Percentiles rank a stretch among this genome's conserved stretches.
Conservation (phyloP, 2,329 filamentous ascomycete species). For the Penicillium nordicum region DNA sequence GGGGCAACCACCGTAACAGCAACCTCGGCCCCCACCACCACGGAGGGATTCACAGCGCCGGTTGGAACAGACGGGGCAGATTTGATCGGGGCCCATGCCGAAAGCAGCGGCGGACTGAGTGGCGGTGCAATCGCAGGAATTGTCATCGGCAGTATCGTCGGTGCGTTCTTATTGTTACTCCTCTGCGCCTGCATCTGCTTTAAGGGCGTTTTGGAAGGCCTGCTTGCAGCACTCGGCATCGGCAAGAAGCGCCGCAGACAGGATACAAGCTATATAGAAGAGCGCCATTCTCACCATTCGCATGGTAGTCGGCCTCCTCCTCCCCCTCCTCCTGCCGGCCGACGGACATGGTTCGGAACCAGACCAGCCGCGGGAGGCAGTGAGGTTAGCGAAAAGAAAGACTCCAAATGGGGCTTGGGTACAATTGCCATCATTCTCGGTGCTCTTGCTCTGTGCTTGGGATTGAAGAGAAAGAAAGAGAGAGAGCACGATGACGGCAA, state of each 20-base stretch:
- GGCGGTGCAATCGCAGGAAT: constrained; percentile 52
- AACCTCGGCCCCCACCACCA: constrained; percentile 41
- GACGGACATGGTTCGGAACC: constrained; percentile 43
- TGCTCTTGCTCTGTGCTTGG: constrained; percentile 45
- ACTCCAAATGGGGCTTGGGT: constrained; percentile 36
- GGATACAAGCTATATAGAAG: constrained; percentile 42
- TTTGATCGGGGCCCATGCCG: constrained; percentile 33
- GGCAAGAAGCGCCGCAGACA: constrained; percentile 35
- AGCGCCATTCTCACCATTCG: constrained; percentile 36
- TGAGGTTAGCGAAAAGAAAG: constrained; percentile 35
- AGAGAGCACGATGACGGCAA: constrained; percentile 39
- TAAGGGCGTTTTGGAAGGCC: constrained; percentile 38
- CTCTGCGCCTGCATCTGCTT: constrained; percentile 46
- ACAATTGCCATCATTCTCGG: constrained; percentile 44
- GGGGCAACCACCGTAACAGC: constrained; percentile 43
- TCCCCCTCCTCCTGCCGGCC: constrained; percentile 16
- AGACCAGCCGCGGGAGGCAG: constrained; percentile 31
- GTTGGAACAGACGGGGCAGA: constrained; percentile 43
- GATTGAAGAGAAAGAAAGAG: constrained; percentile 42
- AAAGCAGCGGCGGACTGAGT: constrained; percentile 39
- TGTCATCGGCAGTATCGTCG: constrained; percentile 48
- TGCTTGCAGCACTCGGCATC: constrained; percentile 44
- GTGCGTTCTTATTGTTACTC: constrained; percentile 44
- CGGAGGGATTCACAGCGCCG: constrained; percentile 45
- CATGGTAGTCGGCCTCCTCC: constrained; percentile 30